Base-by-base conservation (phyloP, 805 yeast species). In the Candida mattraensis region DNA sequence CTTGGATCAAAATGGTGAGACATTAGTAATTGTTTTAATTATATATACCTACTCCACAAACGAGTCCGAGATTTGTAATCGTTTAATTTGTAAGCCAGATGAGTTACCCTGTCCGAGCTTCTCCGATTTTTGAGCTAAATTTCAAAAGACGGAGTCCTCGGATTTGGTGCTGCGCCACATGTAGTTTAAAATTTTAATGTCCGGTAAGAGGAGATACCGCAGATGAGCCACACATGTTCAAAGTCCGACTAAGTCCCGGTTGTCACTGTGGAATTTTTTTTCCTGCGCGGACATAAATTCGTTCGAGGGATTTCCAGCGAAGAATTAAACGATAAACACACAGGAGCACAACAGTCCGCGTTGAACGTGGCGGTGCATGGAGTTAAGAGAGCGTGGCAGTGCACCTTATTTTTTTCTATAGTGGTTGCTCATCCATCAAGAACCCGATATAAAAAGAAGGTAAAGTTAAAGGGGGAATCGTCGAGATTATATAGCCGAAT, bases 1-100 rank as follows among this genome's bases (percentile, higher is more conserved):
- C 61, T 78, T 17, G 81, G 81, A 3, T 73, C 76, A 11, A 76
- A 72, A 42, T 78, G 84, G 84, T 78, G 51, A 51, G 6, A 9
- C 13, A 23, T n/a, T 23, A 29, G 32, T 18, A 14, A 22, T 11
- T 5, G 20, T 17, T 12, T 5, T 8, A n/a, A n/a, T n/a, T n/a
- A n/a, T 21, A 14, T n/a, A 18, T 27, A 18, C 14, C 11, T 19
- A 23, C 16, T 9, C 11, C 11, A 21, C 11, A 24, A 14, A 12
- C 8, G 15, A n/a, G 21, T 12, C n/a, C 21, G 18, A 18, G 16
- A 28, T 28, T 28, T 28, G 31, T 28, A 28, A 28, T 28, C 31
- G 31, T n/a, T n/a, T n/a, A n/a, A n/a, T n/a, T n/a, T n/a, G n/a
- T n/a, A n/a, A n/a, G n/a, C n/a, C n/a, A n/a, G n/a, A n/a, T n/a